These are phyloP conservation scores for Podaxis sp. DNA, from an alignment of 768 basidiomycete genomes.

Conservation along the genomic window DNA sequence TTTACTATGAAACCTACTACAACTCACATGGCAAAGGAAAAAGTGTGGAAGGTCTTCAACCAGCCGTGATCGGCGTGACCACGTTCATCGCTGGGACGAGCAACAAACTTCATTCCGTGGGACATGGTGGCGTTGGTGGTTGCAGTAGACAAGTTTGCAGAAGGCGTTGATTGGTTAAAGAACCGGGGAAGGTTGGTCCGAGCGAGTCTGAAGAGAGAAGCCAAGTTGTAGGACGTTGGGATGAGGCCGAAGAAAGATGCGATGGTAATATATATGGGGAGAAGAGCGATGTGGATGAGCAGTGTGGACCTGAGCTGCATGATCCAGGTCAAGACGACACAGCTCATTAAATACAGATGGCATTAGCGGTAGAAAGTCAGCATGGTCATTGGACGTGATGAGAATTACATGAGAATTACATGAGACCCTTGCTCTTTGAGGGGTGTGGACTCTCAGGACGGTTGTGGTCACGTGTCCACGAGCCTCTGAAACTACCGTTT, in stretches of 20 bases:
- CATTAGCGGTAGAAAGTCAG: neutral
- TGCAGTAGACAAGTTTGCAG: neutral
- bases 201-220: slow-evolving; percentile 33
- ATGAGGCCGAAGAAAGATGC: slow-evolving; percentile 30
- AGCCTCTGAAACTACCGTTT: neutral
- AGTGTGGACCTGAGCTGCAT: slow-evolving; percentile 30
- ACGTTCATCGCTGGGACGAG: slow-evolving; percentile 57
- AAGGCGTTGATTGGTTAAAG: slow-evolving; percentile 12
- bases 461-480: neutral
- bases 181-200: slow-evolving; percentile 28
- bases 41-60: slow-evolving; percentile 87
- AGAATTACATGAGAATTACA: slow-evolving; percentile 8
- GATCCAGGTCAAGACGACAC: slow-evolving; percentile 19
- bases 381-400: neutral
- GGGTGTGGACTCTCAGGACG: neutral
- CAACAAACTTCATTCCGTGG: slow-evolving; percentile 36
- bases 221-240: slow-evolving; percentile 30
- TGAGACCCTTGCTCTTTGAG: neutral
- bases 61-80: slow-evolving; percentile 79
- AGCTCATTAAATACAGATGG: neutral
- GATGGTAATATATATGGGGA: slow-evolving; percentile 38
- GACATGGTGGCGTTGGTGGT: slow-evolving; percentile 15
- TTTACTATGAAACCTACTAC: slow-evolving; percentile 15
- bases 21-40: slow-evolving; percentile 68
- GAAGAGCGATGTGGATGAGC: slow-evolving; percentile 32